Evolutionary conservation across 768 basidiomycete genomes (phyloP), one percentile per base, ranked within the genome.

Genomic region (Suillus fuscotomentosus): DNA sequence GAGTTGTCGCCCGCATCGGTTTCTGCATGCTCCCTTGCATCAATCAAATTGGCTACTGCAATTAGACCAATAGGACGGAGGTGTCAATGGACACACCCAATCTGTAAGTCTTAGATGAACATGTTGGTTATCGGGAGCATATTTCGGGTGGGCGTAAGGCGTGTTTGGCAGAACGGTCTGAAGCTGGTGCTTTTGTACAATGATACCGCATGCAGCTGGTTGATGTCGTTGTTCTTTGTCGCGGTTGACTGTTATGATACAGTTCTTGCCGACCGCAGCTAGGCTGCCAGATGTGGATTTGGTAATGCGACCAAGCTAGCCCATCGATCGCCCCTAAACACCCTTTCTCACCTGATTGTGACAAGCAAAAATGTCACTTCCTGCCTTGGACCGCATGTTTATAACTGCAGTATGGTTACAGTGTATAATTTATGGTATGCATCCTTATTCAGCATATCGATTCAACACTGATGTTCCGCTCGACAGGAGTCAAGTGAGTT

Each of bases 401-500:
- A 24, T 63, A 42, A 63, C 59, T 14, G 5, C 62, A n/a, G 11
- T 27, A 20, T 63, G 59, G 62, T 57, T 63, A 27, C 38, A 60
- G 17, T 63, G 57, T 31, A 41, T 63, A n/a, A 17, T 63, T 27
- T 63, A 60, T 36, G 62, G 62, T 60, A 45, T 60, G 39, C 55
- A 60, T 36, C 24, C 34, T 61, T n/a, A 15, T 24, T 3, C 9
- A 61, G 1, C 36, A 1, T 31, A 10, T 3, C 9, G 14, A 15
- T 50, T 50, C 11, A 34, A 34, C 22, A 14, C 61, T 60, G 27
- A 55, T 36, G 20, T 7, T 31, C 20, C 38, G 34, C 14, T 27
- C 15, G 9, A 41, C 36, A 63, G 62, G 62, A 63, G 9, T 63
- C 24, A 63, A 63, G 62, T 63, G 42, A 63, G 62, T 39, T n/a